A percentile compares a stretch with the other conserved stretches of the same genome.
phyloP scores from a whole-genome alignment of 352 stramenopile genomes.

The Globisporangium splendens region DNA sequence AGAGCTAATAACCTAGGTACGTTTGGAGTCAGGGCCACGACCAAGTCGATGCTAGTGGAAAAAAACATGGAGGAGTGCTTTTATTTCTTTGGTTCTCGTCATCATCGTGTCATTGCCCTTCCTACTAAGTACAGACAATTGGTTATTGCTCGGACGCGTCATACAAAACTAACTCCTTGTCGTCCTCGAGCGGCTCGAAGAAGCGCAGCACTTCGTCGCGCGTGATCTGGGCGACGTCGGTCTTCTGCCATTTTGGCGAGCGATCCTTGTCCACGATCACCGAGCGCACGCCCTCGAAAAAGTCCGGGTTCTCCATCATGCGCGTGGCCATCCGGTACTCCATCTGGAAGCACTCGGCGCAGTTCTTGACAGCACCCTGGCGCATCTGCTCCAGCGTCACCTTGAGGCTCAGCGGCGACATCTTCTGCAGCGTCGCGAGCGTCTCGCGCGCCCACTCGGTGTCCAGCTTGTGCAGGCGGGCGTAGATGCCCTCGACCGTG shows the following conservation, averaged over 20 bases:
- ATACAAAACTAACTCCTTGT: slow-evolving; percentile 80
- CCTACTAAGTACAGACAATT: no score
- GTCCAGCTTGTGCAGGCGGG: slow-evolving; percentile 50
- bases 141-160: slow-evolving; percentile 15
- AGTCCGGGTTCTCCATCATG: slow-evolving; percentile 91
- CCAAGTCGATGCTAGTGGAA: no score
- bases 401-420: slow-evolving; percentile 93
- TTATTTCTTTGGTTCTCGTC: no score
- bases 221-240: slow-evolving; percentile 54
- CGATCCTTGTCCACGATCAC: slow-evolving; percentile 96
- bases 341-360: slow-evolving; percentile 93
- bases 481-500: slow-evolving; percentile 68
- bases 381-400: slow-evolving; percentile 93
- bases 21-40: no score
- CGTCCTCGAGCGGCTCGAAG: slow-evolving; percentile 73
- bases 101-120: no score
- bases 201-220: slow-evolving; percentile 70
- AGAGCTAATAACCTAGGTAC: slow-evolving; percentile 27
- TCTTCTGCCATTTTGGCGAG: slow-evolving; percentile 88
- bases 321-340: slow-evolving; percentile 87
- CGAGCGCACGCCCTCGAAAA: slow-evolving; percentile 96
- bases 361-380: slow-evolving; percentile 77
- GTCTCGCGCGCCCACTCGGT: slow-evolving; percentile 78
- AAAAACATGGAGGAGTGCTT: no score
- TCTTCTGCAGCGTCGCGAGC: slow-evolving; percentile 77